Evolutionary conservation across 345 rosid species (phyloP), one percentile per base, ranked within the genome.

Genomic region (Euphorbia pulcherrima): DNA sequence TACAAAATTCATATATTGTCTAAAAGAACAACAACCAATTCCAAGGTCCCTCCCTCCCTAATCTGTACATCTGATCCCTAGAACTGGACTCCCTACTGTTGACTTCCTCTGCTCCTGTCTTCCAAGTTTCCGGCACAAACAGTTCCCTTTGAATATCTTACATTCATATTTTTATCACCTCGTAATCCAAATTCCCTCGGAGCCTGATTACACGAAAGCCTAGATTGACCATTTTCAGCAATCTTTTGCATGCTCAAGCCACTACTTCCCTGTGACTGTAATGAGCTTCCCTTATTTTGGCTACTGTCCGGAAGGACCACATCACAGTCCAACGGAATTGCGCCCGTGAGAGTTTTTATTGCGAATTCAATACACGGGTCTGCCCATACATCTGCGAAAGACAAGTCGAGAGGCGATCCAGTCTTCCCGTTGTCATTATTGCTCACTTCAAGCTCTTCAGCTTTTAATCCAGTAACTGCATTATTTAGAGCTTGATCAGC

Each of bases 311-410:
- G 84, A 9, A 62, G 72, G 48, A 77, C 78, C 65, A 73, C 54
- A 62, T 77, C 82, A 60, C 40, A 68, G 54, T 79, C 90, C 39
- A 89, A 72, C 5, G 99, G 97, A 58, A 92, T 86, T 52, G 87
- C 83, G 5, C 90, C 97, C 0, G 93, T 94, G 29, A 94, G 85
- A 44, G 97, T 90, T 78, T 92, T 92, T 70, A 94, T 88, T 8
- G 99, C 97, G 46, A 94, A 94, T 39, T 94, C 96, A 35, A 94
- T 89, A 68, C 99, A 89, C 1, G 99, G 99, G 79, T 94, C 99
- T 9, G 86, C 77, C 88, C 89, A 88, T 57, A 82, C 81, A 75
- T 87, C 88, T 1, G 70, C 72, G 26, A 72, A 75, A 47, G 84
- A 72, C 74, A 77, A 44, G 65, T 76, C 70, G 8, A 74, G 68